Evolutionary conservation across 805 yeast genomes (phyloP).

Genomic region (Yarrowia divulgata): DNA sequence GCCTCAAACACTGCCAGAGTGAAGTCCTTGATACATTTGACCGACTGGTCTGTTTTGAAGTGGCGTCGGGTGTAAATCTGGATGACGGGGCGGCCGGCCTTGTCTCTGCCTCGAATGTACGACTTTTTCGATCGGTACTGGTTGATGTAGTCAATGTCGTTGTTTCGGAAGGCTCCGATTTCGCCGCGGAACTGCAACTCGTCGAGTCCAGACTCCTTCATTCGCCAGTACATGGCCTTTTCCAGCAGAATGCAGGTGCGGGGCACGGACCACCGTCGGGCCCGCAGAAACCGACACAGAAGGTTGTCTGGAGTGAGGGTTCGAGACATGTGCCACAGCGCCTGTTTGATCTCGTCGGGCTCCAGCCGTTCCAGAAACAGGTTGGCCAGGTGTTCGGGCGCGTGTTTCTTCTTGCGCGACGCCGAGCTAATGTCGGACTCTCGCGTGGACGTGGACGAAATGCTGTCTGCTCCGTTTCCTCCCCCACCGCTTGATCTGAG

Average conservation of each 20-base stretch:
- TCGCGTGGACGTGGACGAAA: slow-evolving; percentile 19
- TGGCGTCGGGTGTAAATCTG: slow-evolving; percentile 56
- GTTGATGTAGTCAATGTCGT: slow-evolving; percentile 71
- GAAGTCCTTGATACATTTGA: slow-evolving; percentile 68
- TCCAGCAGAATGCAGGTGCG: slow-evolving; percentile 82
- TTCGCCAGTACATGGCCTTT: slow-evolving; percentile 91
- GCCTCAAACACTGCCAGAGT: slow-evolving; percentile 72
- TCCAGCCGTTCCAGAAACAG: not conserved
- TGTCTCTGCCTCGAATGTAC: slow-evolving; percentile 94
- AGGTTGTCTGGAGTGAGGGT: slow-evolving; percentile 72
- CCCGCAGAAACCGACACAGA: slow-evolving; percentile 82
- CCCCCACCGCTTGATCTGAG: not conserved
- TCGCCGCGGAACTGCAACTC: slow-evolving; percentile 68
- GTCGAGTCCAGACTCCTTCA: slow-evolving; percentile 76
- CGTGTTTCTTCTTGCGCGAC: slow-evolving; percentile 19
- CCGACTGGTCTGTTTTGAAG: slow-evolving; percentile 60
- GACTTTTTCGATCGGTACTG: slow-evolving; percentile 62
- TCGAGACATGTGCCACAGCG: slow-evolving; percentile 50
- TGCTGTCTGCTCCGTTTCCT: slow-evolving; percentile 6
- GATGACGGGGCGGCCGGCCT: slow-evolving; percentile 89
- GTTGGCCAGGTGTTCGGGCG: slow-evolving; percentile 1
- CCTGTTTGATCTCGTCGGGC: slow-evolving; percentile 39
- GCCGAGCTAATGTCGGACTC: slow-evolving; percentile 22
- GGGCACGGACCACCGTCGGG: slow-evolving; percentile 87
- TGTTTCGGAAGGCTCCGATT: slow-evolving; percentile 67